Conservation (phyloP, 75 land plant genomes). For the Cryptomeria japonica region DNA sequence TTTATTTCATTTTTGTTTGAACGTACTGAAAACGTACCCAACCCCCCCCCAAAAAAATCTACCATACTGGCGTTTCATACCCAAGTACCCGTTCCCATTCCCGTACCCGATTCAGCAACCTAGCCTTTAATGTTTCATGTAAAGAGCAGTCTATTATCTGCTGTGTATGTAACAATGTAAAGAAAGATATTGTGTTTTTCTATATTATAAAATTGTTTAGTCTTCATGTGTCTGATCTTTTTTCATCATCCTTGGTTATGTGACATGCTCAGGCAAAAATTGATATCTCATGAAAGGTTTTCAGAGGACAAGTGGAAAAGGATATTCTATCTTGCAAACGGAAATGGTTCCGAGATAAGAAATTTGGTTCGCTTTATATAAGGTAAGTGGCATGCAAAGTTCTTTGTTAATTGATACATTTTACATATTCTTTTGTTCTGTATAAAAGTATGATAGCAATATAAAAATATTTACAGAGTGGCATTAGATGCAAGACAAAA, state of each 20-base stretch:
- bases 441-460: too few species aligned
- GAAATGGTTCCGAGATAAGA: slow-evolving; percentile 69
- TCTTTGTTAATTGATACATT: neutral
- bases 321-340: slow-evolving; percentile 59
- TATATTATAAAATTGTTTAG: neutral
- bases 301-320: slow-evolving; percentile 69
- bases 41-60: too few species aligned
- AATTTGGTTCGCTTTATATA: slow-evolving; percentile 47
- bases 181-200: neutral
- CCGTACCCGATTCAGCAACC: too few species aligned
- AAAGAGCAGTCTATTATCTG: neutral
- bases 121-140: neutral
- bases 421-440: neutral
- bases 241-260: neutral
- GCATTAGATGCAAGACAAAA: neutral
- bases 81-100: too few species aligned
- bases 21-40: too few species aligned
- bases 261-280: slow-evolving; percentile 48
- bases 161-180: neutral
- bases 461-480: neutral
- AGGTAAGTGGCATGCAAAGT: neutral
- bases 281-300: slow-evolving; percentile 44
- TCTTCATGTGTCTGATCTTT: neutral
- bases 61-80: too few species aligned
- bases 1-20: too few species aligned